Base-by-base conservation (phyloP, 1,284 basidiomycete genomes). In the Austroboletus novae-zelandiae region DNA sequence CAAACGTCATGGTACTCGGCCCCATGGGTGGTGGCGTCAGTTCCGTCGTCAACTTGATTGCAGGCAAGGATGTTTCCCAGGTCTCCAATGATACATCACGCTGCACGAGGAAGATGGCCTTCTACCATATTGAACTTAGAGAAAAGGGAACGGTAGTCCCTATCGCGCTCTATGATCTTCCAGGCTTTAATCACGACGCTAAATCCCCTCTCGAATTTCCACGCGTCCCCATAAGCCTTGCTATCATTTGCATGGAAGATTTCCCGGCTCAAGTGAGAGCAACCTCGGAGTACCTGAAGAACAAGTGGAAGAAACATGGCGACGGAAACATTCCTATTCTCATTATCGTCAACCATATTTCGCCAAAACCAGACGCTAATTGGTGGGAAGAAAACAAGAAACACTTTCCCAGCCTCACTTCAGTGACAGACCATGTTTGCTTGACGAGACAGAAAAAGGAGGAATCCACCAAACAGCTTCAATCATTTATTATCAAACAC, bases 1-100 rank as follows among this genome's bases (percentile, higher is more conserved):
- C 58, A 11, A 64, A 61, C 20, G 18, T 61, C 5, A 42, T 65
- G 37, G 62, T 61, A 2, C 39, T 65, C 14, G 60, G 62, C n/a
- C 62, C 58, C 13, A 50, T 40, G 30, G 60, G 62, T 11, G 58
- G 62, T 11, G 62, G 62, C 4, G 58, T 48, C 48, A 63, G 62
- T 39, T 59, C 62, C 27, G 45, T 61, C 43, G 53, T 63, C 61
- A 63, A 65, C 50, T 25, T 61, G 48, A 61, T 61, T 36, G 58
- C 61, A 18, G 59, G 58, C 43, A 44, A 52, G 17, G 45, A 52
- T 3, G 47, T 61, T 13, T 49, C 62, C 45, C 35, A 2, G 7
- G 62, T 62, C 15, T 61, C 60, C 1, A 56, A 50, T 18, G 53
- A 57, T 36, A 40, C 58, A 0, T 11, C 45, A 13, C 58, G 50